Evolutionary conservation across 768 basidiomycete genomes (phyloP), one percentile per base, ranked within the genome.

Genomic region (Trametes punicea): DNA sequence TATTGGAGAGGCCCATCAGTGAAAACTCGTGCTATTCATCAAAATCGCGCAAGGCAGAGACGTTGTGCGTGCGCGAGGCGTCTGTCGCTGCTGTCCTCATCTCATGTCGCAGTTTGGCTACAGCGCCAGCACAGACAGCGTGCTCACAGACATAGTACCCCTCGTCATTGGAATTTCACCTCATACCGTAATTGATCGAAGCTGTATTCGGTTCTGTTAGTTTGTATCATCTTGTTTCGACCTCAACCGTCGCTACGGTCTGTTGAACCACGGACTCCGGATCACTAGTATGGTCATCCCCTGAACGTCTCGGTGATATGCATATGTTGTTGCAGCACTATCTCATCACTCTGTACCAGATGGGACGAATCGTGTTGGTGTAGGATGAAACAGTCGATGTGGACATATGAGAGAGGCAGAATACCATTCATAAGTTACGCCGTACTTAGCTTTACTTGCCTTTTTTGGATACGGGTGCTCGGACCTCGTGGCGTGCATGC

Each of bases 401-500:
- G n/a, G n/a, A n/a, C n/a, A n/a, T n/a, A n/a, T n/a, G n/a, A n/a
- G n/a, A n/a, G n/a, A n/a, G n/a, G n/a, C n/a, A n/a, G n/a, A n/a
- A n/a, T n/a, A n/a, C n/a, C n/a, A n/a, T n/a, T n/a, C n/a, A n/a
- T n/a, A n/a, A n/a, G n/a, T n/a, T n/a, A n/a, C n/a, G n/a, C n/a
- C n/a, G n/a, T n/a, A n/a, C n/a, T n/a, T n/a, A n/a, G n/a, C n/a
- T n/a, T n/a, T 30, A 26, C 25, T 41, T 54, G 21, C 55, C 48
- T 20, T 47, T 2, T 66, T 61, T 5, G 33, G 59, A 11, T 66
- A 66, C 50, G 46, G 63, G 11, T 54, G 50, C 10, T 53, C 62
- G 9, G 48, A 72, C 10, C 55, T 71, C 20, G 59, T 66, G 6
- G 58, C 39, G 44, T 46, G 52, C 61, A 62, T 51, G 59, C 56